These are phyloP conservation scores for Melastoma malabathricum DNA, from an alignment of 345 rosid genomes.

Conservation along the genomic window DNA sequence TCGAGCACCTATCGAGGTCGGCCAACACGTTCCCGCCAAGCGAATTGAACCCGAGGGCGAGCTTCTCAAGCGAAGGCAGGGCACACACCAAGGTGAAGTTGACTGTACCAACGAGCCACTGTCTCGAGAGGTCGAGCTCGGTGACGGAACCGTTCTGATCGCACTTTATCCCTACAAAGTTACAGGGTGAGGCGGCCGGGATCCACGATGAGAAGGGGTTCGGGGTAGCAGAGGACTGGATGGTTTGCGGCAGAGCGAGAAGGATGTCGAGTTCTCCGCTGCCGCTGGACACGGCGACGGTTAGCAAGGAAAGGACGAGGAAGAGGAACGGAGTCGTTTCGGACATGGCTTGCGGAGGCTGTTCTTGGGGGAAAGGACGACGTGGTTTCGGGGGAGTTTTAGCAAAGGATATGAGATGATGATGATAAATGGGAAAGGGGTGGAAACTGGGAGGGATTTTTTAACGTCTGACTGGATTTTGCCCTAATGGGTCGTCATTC, in stretches of 20 bases:
- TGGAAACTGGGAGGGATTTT: no score
- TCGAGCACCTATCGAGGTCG: slow-evolving; percentile 8
- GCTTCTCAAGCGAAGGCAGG: slow-evolving; percentile 9
- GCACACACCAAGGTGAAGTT: slow-evolving; percentile 9
- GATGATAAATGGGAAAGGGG: no score
- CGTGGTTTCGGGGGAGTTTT: no score
- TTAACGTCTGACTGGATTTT: no score
- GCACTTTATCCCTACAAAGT: slow-evolving; percentile 25
- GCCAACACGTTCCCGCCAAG: slow-evolving; percentile 4
- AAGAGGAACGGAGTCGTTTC: slow-evolving; percentile 1
- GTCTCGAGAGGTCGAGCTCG: slow-evolving; percentile 23
- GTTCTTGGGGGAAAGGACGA: not conserved
- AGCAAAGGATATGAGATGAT: no score
- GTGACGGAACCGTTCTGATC: slow-evolving; percentile 12
- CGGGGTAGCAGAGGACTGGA: slow-evolving; percentile 10
- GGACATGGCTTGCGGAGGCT: slow-evolving; percentile 16
- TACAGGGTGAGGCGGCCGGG: slow-evolving; percentile 7
- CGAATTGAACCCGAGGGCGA: slow-evolving; percentile 8
- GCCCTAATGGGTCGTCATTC: no score
- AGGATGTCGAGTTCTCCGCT: slow-evolving; percentile 16
- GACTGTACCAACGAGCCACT: slow-evolving; percentile 13
- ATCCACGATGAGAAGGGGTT: slow-evolving; percentile 20
- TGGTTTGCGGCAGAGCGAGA: slow-evolving; percentile 13
- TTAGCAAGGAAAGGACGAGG: slow-evolving; percentile 6
- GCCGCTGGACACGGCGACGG: slow-evolving; percentile 11